Conservation (phyloP, 1,284 basidiomycete species). For the Irpex sp. region DNA sequence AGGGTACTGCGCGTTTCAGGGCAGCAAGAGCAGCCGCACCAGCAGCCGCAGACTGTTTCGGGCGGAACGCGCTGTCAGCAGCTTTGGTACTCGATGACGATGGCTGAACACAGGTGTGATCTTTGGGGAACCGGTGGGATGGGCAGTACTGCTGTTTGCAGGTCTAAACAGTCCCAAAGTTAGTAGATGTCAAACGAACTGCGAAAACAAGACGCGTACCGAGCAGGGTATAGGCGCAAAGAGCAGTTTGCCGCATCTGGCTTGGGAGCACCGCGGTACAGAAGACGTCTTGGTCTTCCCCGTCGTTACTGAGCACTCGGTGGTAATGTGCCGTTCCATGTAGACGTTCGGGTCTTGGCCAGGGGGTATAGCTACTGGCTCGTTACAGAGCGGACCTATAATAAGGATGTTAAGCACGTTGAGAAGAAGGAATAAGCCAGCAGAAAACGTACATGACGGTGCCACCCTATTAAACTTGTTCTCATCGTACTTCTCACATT, state of each 20-base stretch:
- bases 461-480: conserved; percentile 66
- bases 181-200: background rate
- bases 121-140: conserved; percentile 66
- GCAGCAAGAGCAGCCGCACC: conserved; percentile 40
- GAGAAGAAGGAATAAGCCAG: background rate
- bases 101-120: conserved; percentile 51
- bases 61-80: conserved; percentile 1
- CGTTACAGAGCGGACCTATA: conserved; percentile 68
- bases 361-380: conserved; percentile 63
- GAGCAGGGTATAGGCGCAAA: conserved; percentile 70
- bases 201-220: conserved; percentile 37
- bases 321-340: conserved; percentile 68
- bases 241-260: conserved; percentile 66
- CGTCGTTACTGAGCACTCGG: conserved; percentile 64
- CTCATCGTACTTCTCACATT: conserved; percentile 67
- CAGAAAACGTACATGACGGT: conserved; percentile 54
- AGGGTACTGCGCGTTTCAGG: conserved; percentile 35
- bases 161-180: conserved; percentile 36
- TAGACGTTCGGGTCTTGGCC: conserved; percentile 74
- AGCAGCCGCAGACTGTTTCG: conserved; percentile 27
- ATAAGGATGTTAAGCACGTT: background rate
- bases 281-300: conserved; percentile 50
- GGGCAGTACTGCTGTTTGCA: conserved; percentile 71
- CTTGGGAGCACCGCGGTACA: conserved; percentile 55
- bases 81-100: conserved; percentile 14